Evolutionary conservation across 2,329 filamentous ascomycete species (phyloP), one percentile per base, ranked within the genome.

Genomic region (Peltaster fructicola): DNA sequence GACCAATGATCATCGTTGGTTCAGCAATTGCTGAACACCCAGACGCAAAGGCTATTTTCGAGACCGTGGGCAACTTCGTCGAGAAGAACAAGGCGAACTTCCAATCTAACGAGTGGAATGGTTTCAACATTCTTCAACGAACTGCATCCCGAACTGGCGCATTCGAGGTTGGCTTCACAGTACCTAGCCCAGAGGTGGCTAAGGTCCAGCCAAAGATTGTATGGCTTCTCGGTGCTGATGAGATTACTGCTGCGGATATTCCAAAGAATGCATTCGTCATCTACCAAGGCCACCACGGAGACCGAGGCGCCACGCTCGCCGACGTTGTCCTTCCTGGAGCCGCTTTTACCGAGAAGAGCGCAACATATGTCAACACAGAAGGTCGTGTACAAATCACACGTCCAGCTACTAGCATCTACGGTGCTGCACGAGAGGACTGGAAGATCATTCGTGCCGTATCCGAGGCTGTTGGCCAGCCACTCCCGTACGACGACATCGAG

Each of bases 221-320:
- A 48, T 98, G 85, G 84, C 73, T 98, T 25, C 72, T 98, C 25
- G 88, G 84, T 39, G 88, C 88, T 14, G 88, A 98, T 50, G 88
- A 98, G 59, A 66, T 95, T 47, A 65, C 65, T 36, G 70, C 79
- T 39, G 65, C 69, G 30, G 82, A 93, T 41, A 79, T 98, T 30
- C 88, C 88, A 43, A 91, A 88, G 63, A 78, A 88, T 38, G 84
- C 88, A 8, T 98, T 95, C 49, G 74, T 98, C 34, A 69, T 98
- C 44, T 98, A 98, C 63, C 88, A 98, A 57, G 88, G 88, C 37
- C 88, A 98, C 54, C 88, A 98, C 54, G 88, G 88, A 55, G 88
- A 98, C 58, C 69, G 69, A 26, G 88, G 85, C 36, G 88, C 88
- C 27, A 76, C 90, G 55, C 69, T 93, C 33, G 88, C 88, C 23